Conservation (phyloP, 225 moss, liverwort and hornwort species). For the Climacium dendroides region DNA sequence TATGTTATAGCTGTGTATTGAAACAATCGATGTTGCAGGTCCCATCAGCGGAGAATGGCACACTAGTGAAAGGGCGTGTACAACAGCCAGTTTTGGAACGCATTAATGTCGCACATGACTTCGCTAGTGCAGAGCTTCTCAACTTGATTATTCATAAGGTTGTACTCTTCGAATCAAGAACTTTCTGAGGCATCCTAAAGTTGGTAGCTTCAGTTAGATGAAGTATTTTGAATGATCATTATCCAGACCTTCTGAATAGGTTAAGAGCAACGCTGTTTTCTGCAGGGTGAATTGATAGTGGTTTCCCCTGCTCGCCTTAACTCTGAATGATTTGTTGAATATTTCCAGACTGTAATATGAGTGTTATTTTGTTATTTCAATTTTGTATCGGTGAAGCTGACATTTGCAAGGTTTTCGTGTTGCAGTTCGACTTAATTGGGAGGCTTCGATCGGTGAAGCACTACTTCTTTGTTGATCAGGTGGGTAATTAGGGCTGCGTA, state of each 20-base stretch:
- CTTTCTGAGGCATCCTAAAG: background rate
- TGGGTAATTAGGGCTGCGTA: background rate
- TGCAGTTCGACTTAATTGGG: slow-evolving; percentile 85
- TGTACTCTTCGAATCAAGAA: background rate
- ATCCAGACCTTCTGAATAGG: background rate
- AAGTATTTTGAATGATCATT: background rate
- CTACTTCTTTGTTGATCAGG: slow-evolving; percentile 98
- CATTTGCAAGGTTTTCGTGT: background rate
- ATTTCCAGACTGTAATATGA: background rate
- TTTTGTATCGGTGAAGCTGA: background rate
- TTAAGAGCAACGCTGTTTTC: background rate
- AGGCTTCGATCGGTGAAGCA: slow-evolving; percentile 93
- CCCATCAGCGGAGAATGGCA: slow-evolving; percentile 57
- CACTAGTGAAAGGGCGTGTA: slow-evolving; percentile 39
- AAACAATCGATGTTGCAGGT: slow-evolving; percentile 34
- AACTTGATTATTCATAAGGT: slow-evolving; percentile 81
- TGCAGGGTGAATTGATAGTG: background rate
- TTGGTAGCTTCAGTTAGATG: background rate
- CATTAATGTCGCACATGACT: slow-evolving; percentile 82
- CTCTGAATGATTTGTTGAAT: background rate
- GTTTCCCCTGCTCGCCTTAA: background rate
- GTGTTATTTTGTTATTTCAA: background rate
- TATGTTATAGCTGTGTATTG: background rate
- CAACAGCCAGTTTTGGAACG: slow-evolving; percentile 84
- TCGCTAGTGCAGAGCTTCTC: slow-evolving; percentile 85